These are phyloP conservation scores for Chlamydomonas asymmetrica DNA, from an alignment of 139 green algal species.

Conservation along the genomic window DNA sequence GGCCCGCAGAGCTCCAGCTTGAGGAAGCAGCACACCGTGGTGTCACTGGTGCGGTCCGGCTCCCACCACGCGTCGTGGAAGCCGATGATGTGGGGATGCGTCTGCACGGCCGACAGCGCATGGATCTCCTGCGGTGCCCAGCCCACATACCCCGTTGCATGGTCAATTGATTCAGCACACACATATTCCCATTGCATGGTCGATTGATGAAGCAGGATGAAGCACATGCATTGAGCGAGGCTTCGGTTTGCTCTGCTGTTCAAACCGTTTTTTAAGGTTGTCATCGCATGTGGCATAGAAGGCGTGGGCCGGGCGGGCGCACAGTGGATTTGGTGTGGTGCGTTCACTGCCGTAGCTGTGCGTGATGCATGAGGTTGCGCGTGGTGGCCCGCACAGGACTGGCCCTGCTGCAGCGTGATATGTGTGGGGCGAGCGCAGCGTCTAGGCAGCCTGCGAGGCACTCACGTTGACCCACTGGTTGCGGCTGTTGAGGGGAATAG, in stretches of 20 bases:
- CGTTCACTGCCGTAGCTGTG: too few relatives aligned
- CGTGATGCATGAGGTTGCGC: too few relatives aligned
- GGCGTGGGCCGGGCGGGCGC: not conserved
- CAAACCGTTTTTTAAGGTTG: too few relatives aligned
- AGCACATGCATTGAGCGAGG: not conserved
- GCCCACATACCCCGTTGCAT: not conserved
- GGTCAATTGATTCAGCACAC: too few relatives aligned
- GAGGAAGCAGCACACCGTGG: slow-evolving; percentile 74
- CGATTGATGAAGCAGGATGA: slow-evolving; percentile 3
- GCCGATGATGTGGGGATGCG: slow-evolving; percentile 81
- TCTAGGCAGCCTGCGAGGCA: too few relatives aligned
- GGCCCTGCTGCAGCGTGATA: too few relatives aligned
- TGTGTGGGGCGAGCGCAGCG: too few relatives aligned
- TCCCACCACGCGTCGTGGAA: slow-evolving; percentile 88
- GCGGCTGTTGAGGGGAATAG: slow-evolving; percentile 54
- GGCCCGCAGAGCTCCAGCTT: slow-evolving; percentile 85
- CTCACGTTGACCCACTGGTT: slow-evolving; percentile 64
- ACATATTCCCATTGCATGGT: too few relatives aligned
- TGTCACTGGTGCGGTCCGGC: slow-evolving; percentile 20
- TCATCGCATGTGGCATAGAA: not conserved
- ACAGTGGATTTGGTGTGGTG: too few relatives aligned
- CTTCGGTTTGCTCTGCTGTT: not conserved
- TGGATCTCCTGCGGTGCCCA: slow-evolving; percentile 76
- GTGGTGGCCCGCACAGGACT: too few relatives aligned
- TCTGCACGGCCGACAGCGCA: slow-evolving; percentile 68